Conservation (phyloP, 495 filamentous ascomycete species). For the Daldinia bambusicola region DNA sequence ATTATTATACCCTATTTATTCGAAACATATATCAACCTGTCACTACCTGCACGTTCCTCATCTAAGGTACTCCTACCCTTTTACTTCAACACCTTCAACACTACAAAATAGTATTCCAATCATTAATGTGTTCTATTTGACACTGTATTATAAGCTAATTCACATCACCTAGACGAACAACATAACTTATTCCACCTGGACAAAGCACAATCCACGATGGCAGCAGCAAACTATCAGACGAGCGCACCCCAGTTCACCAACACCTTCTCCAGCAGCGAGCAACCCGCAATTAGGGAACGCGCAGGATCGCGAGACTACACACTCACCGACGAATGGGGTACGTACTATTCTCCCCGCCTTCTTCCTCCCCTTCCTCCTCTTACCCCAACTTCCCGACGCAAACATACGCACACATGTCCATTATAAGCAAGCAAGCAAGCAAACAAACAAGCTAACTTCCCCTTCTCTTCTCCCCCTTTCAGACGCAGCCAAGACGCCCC, state of each 20-base stretch:
- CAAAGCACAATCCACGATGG: conserved; percentile 26
- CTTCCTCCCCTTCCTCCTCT: neutral
- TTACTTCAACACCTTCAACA: neutral
- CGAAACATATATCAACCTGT: conserved; percentile 11
- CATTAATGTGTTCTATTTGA: too few species aligned
- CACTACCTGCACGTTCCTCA: neutral
- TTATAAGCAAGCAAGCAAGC: too few species aligned
- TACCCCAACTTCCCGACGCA: too few species aligned
- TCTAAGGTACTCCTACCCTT: neutral
- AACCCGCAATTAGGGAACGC: conserved; percentile 28
- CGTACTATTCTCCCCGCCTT: conserved; percentile 19
- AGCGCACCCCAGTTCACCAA: conserved; percentile 37
- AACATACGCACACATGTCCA: neutral
- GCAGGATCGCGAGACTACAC: conserved; percentile 45
- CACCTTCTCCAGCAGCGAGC: conserved; percentile 28
- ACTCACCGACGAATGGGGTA: conserved; percentile 57
- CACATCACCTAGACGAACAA: conserved; percentile 15
- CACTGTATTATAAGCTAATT: neutral
- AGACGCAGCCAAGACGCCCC: conserved; percentile 70
- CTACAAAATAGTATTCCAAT: neutral
- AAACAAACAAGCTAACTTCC: neutral
- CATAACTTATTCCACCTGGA: conserved; percentile 3
- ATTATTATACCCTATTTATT: neutral
- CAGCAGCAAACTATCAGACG: conserved; percentile 32
- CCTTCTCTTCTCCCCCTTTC: too few species aligned